These are phyloP conservation scores for Monosporascus sp. DNA, from an alignment of 2,329 filamentous ascomycete species.

Conservation along the genomic window DNA sequence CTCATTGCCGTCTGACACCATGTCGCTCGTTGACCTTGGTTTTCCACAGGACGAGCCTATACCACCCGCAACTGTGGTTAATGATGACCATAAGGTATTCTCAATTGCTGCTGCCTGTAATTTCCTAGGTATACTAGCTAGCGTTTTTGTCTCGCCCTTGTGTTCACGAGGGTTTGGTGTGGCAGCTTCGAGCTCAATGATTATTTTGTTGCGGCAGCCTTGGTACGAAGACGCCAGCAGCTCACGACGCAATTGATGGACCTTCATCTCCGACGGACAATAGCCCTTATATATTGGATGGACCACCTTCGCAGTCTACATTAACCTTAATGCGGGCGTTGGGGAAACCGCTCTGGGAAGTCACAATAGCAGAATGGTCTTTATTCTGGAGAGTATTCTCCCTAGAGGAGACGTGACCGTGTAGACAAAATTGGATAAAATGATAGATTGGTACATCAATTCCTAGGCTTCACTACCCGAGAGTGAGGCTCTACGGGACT, in stretches of 20 bases:
- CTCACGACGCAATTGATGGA: no score
- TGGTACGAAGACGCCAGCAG: no score
- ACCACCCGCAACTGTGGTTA: constrained; percentile 11
- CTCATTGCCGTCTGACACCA: no score
- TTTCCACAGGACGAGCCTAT: constrained; percentile 5
- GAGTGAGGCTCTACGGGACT: no score
- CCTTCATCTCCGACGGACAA: no score
- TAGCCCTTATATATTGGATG: constrained; percentile 18
- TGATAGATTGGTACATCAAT: no score
- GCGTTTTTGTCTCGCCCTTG: constrained; percentile 6
- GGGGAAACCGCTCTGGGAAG: constrained; percentile 21
- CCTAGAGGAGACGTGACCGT: no score
- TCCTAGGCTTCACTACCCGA: no score
- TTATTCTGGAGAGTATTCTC: constrained; percentile 16
- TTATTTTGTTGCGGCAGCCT: constrained; percentile 8
- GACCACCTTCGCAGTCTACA: constrained; percentile 12
- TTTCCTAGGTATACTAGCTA: constrained; percentile 8
- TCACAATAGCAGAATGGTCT: constrained; percentile 16
- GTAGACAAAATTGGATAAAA: no score
- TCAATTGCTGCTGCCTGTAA: constrained; percentile 9
- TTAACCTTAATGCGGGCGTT: constrained; percentile 15
- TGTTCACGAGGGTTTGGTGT: constrained; percentile 1
- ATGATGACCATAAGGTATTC: constrained; percentile 14
- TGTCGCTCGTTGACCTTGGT: no score
- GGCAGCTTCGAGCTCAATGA: constrained; percentile 15